Conservation (phyloP, 306 rosid genomes). For the Albizia julibrissin region DNA sequence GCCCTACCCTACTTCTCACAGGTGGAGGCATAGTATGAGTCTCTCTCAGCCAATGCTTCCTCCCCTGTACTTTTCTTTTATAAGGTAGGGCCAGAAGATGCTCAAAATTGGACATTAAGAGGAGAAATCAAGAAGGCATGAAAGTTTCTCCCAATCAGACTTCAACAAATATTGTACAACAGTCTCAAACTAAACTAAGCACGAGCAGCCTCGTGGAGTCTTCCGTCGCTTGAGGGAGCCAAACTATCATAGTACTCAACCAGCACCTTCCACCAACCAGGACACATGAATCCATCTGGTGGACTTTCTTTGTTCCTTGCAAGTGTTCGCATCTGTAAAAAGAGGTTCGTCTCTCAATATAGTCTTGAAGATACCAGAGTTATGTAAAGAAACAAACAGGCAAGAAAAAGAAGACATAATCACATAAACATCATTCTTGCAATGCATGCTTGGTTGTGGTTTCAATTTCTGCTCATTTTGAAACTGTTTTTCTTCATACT, state of each 20-base stretch:
- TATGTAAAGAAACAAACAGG: not conserved
- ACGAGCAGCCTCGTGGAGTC: constrained; percentile 78
- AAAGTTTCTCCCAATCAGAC: constrained; percentile 58
- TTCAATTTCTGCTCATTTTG: not conserved
- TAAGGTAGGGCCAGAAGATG: constrained; percentile 31
- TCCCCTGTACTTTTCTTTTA: not conserved
- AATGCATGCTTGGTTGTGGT: not conserved
- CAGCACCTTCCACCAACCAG: constrained; percentile 92
- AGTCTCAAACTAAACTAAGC: constrained; percentile 39
- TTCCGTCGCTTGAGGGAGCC: constrained; percentile 50
- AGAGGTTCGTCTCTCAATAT: not conserved
- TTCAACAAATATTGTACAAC: constrained; percentile 39
- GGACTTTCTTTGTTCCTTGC: constrained; percentile 95
- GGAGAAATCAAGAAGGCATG: constrained; percentile 40
- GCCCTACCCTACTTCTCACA: constrained; percentile 43
- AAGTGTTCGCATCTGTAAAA: constrained; percentile 83
- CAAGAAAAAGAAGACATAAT: not conserved
- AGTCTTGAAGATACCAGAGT: not conserved
- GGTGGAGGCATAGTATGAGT: constrained; percentile 44
- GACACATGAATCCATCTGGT: constrained; percentile 99
- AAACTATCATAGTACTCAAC: constrained; percentile 92
- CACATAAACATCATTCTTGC: not conserved
- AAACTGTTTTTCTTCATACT: not conserved
- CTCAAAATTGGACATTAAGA: constrained; percentile 32
- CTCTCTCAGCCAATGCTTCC: constrained; percentile 43